These are phyloP conservation scores for Yamadazyma jaroonii DNA, from an alignment of 1,139 yeast species.

Conservation along the genomic window DNA sequence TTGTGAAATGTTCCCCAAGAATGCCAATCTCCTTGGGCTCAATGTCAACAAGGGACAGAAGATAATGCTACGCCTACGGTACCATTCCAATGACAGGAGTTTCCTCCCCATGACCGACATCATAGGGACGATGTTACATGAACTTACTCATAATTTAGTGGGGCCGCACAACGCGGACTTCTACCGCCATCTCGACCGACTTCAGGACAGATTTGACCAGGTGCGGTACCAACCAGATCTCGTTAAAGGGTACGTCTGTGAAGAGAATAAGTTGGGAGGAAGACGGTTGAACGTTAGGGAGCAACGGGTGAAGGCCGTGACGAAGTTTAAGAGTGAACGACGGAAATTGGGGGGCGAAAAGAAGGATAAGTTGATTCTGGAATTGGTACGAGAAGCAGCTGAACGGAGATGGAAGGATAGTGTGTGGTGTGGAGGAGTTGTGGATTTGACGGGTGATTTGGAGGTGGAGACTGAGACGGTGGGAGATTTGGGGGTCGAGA, in stretches of 20 bases:
- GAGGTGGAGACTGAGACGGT: slow-evolving; percentile 9
- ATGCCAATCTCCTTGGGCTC: slow-evolving; percentile 65
- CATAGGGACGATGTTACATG: slow-evolving; percentile 85
- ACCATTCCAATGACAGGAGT: slow-evolving; percentile 49
- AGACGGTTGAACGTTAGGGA: slow-evolving; percentile 31
- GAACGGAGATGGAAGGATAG: slow-evolving; percentile 58
- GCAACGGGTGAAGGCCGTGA: slow-evolving; percentile 36
- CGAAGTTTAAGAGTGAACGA: slow-evolving; percentile 39
- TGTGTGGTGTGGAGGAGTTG: slow-evolving; percentile 48
- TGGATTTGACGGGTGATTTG: slow-evolving; percentile 34
- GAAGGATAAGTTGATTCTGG: slow-evolving; percentile 30
- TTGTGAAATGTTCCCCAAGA: slow-evolving; percentile 84
- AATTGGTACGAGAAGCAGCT: slow-evolving; percentile 64
- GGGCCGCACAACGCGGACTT: slow-evolving; percentile 83
- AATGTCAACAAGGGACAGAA: slow-evolving; percentile 85
- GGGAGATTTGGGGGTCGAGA: too few species aligned
- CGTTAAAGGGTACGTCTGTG: slow-evolving; percentile 36
- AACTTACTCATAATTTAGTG: slow-evolving; percentile 71
- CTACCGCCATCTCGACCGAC: slow-evolving; percentile 60
- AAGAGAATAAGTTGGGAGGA: slow-evolving; percentile 54
- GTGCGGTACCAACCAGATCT: slow-evolving; percentile 34
- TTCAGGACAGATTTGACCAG: slow-evolving; percentile 56
- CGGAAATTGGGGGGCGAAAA: slow-evolving; percentile 29
- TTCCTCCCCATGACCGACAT: slow-evolving; percentile 69
- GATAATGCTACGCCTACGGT: slow-evolving; percentile 69